Evolutionary conservation across 1,284 basidiomycete genomes (phyloP).

Genomic region (Tetrapyrgos nigripes): DNA sequence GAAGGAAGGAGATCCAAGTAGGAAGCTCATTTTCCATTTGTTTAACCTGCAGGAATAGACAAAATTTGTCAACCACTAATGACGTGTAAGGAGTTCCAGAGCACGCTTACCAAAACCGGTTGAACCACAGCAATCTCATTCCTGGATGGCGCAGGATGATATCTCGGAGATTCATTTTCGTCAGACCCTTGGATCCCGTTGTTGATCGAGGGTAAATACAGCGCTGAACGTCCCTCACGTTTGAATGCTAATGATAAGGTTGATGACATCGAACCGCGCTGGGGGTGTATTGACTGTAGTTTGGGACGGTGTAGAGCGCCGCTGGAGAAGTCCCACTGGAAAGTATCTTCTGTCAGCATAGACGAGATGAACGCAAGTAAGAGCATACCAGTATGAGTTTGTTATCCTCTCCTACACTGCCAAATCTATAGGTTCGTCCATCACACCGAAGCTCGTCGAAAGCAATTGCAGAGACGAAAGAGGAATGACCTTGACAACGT

Average conservation of each 20-base stretch:
- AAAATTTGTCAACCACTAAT: background rate
- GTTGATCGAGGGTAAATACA: conserved; percentile 54
- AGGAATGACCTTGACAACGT: conserved; percentile 95
- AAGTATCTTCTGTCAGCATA: background rate
- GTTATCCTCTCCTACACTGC: conserved; percentile 94
- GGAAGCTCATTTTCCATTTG: conserved; percentile 80
- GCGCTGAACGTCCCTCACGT: conserved; percentile 57
- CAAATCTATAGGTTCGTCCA: conserved; percentile 89
- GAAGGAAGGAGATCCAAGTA: conserved; percentile 73
- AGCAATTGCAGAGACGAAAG: conserved; percentile 88
- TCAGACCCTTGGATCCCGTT: conserved; percentile 29
- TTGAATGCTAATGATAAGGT: conserved; percentile 72
- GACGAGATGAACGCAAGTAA: conserved; percentile 3
- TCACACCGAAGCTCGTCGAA: conserved; percentile 91
- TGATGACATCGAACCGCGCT: conserved; percentile 77
- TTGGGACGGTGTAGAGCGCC: conserved; percentile 80
- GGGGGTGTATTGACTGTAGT: conserved; percentile 67
- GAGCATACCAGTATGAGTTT: conserved; percentile 80
- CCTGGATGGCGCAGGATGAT: conserved; percentile 87
- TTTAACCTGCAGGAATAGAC: conserved; percentile 63
- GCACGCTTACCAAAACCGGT: conserved; percentile 79
- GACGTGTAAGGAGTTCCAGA: background rate
- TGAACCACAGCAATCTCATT: conserved; percentile 92
- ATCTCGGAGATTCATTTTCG: conserved; percentile 52
- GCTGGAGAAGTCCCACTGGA: conserved; percentile 92